These are phyloP conservation scores for Mycena galopus DNA, from an alignment of 768 basidiomycete species.

Conservation along the genomic window DNA sequence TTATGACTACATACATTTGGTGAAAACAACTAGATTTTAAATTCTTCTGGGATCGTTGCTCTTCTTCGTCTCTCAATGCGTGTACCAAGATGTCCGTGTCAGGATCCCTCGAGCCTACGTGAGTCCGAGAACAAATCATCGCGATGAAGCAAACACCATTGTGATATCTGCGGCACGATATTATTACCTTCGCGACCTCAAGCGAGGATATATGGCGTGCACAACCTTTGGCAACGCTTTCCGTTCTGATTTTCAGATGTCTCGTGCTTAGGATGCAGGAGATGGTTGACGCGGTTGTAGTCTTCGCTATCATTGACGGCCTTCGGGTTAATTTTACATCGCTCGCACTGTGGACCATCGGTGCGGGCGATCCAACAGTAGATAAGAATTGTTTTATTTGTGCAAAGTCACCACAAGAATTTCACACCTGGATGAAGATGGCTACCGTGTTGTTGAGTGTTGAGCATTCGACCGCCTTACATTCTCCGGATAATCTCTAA, in stretches of 20 bases:
- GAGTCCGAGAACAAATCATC: conserved; percentile 67
- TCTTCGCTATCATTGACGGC: conserved; percentile 27
- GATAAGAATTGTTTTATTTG: too few species aligned
- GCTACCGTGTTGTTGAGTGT: too few species aligned
- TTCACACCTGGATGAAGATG: too few species aligned
- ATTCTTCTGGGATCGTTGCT: conserved; percentile 48
- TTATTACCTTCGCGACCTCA: conserved; percentile 26
- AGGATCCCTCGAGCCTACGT: conserved; percentile 67
- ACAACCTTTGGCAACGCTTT: neutral
- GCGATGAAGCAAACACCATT: conserved; percentile 68
- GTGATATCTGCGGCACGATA: conserved; percentile 27
- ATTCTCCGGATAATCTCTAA: too few species aligned
- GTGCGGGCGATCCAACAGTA: too few species aligned
- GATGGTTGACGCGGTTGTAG: conserved; percentile 21
- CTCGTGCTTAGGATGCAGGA: conserved; percentile 5
- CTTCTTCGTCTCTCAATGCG: neutral
- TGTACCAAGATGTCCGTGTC: conserved; percentile 1
- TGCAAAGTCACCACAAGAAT: too few species aligned
- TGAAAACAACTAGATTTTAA: too few species aligned
- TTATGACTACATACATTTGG: too few species aligned
- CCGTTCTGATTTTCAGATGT: neutral
- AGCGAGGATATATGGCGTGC: conserved; percentile 25
- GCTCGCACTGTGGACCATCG: too few species aligned
- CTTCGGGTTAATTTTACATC: too few species aligned
- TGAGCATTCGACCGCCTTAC: too few species aligned